Evolutionary conservation across 2,329 filamentous ascomycete species (phyloP).

Genomic region (Exophiala bonariae): DNA sequence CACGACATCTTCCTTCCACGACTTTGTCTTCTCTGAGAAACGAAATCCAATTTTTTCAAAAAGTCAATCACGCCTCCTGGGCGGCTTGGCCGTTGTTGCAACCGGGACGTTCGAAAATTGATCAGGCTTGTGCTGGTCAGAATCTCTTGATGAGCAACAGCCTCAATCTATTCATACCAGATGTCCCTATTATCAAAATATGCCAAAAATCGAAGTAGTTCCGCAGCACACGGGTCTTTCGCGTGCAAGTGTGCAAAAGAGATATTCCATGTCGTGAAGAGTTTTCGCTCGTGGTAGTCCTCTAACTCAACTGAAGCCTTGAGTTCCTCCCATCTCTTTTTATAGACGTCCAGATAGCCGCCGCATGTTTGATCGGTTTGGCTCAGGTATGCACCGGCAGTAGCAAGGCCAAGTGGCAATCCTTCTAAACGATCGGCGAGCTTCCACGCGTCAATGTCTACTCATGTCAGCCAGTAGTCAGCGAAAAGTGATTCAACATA

Average conservation of each 20-base stretch:
- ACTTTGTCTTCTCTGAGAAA: too few species aligned
- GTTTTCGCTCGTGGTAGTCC: slow-evolving; percentile 17
- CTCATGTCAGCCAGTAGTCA: too few species aligned
- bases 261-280: slow-evolving; percentile 24
- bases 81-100: too few species aligned
- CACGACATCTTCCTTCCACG: too few species aligned
- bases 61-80: too few species aligned
- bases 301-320: background rate
- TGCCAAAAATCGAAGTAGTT: slow-evolving; percentile 20
- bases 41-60: too few species aligned
- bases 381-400: slow-evolving; percentile 46
- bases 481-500: too few species aligned
- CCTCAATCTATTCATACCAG: background rate
- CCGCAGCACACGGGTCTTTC: slow-evolving; percentile 18
- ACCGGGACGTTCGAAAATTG: too few species aligned
- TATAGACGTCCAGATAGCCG: slow-evolving; percentile 43
- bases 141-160: too few species aligned
- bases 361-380: slow-evolving; percentile 36
- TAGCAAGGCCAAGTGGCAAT: slow-evolving; percentile 47
- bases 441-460: slow-evolving; percentile 5
- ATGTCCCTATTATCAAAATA: slow-evolving; percentile 12
- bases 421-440: slow-evolving; percentile 42
- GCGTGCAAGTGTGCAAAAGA: slow-evolving; percentile 23
- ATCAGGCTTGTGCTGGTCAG: too few species aligned
- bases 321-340: slow-evolving; percentile 35